These are phyloP conservation scores for Exophiala lecanii-corni DNA, from an alignment of 2,329 filamentous ascomycete species.

Conservation along the genomic window DNA sequence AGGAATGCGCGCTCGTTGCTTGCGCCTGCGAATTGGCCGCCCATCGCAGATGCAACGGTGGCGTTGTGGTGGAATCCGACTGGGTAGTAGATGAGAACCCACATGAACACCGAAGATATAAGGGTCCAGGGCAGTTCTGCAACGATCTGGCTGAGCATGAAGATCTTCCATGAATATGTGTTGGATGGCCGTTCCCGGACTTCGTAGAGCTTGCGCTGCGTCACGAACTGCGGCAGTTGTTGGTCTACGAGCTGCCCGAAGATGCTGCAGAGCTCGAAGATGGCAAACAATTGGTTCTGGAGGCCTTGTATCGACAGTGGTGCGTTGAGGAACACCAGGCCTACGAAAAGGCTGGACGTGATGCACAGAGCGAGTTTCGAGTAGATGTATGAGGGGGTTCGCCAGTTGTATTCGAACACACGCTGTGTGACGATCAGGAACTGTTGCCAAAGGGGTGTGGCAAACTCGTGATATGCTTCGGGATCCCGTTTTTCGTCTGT, in stretches of 20 bases:
- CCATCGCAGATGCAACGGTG: no score
- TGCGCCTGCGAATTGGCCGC: no score
- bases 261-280: constrained; percentile 22
- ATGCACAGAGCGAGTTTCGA: constrained; percentile 52
- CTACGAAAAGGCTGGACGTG: constrained; percentile 30
- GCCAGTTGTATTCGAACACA: constrained; percentile 65
- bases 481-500: constrained; percentile 28
- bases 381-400: constrained; percentile 67
- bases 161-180: constrained; percentile 68
- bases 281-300: constrained; percentile 25
- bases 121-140: constrained; percentile 67
- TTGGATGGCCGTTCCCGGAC: constrained; percentile 59
- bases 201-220: constrained; percentile 55
- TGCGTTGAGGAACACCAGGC: constrained; percentile 19
- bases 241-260: constrained; percentile 33
- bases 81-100: constrained; percentile 63
- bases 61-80: constrained; percentile 44
- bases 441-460: constrained; percentile 65
- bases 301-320: constrained; percentile 23
- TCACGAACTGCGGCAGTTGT: constrained; percentile 56
- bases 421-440: constrained; percentile 64
- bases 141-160: constrained; percentile 64
- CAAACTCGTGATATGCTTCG: constrained; percentile 59
- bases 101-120: constrained; percentile 59
- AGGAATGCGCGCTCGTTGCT: constrained; percentile 67